These are phyloP conservation scores for Aspergillus sparsus DNA, from an alignment of 495 filamentous ascomycete species.

Conservation along the genomic window DNA sequence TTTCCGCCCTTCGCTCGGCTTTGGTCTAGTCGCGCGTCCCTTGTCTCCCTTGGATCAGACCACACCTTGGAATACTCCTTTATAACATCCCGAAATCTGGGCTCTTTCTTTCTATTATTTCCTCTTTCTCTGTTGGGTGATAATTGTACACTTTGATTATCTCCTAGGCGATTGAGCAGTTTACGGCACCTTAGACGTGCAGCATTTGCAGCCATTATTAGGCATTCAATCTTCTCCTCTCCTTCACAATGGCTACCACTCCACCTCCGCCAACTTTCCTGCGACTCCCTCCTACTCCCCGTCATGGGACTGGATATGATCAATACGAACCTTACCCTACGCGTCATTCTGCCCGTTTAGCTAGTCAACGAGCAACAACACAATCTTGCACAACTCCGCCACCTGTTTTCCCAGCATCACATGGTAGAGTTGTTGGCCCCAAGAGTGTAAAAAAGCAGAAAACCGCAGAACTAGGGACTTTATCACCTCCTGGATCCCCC, in stretches of 20 bases:
- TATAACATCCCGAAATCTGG: not conserved
- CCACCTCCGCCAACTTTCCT: slow-evolving; percentile 62
- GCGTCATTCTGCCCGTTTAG: slow-evolving; percentile 51
- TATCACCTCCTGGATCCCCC: slow-evolving; percentile 44
- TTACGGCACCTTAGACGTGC: not conserved
- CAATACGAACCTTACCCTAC: slow-evolving; percentile 66
- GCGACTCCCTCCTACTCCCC: slow-evolving; percentile 71
- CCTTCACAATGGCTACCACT: slow-evolving; percentile 59
- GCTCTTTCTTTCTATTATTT: not conserved
- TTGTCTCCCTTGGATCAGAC: slow-evolving; percentile 20
- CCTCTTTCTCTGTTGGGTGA: no score
- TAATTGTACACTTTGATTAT: no score
- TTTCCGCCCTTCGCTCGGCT: slow-evolving; percentile 20
- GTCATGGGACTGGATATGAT: slow-evolving; percentile 67
- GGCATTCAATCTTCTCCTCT: not conserved
- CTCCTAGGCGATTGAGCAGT: not conserved
- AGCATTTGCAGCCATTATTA: slow-evolving; percentile 9
- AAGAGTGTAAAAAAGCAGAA: slow-evolving; percentile 28
- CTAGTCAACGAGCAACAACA: slow-evolving; percentile 38
- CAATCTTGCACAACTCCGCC: slow-evolving; percentile 42
- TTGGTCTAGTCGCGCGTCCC: slow-evolving; percentile 23
- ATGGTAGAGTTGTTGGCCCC: no score
- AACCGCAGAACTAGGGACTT: slow-evolving; percentile 19
- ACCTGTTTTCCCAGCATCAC: slow-evolving; percentile 31
- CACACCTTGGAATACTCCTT: not conserved